phyloP scores from a whole-genome alignment of 805 yeast genomes.

The Pichia rugopelliculosa region DNA sequence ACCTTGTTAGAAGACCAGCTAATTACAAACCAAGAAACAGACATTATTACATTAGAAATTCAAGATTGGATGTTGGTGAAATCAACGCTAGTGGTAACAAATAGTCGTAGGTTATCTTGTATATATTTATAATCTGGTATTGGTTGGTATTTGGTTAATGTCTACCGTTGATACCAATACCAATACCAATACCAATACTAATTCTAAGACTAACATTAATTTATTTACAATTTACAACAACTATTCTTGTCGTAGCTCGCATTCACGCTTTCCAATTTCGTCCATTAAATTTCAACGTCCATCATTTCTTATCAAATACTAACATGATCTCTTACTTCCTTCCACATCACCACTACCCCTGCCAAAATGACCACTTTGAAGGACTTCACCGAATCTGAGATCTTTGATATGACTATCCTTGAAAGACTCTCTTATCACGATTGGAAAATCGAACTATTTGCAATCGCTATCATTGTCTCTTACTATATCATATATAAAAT shows the following conservation, averaged over 20 bases:
- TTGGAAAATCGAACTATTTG: constrained; percentile 69
- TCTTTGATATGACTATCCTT: constrained; percentile 48
- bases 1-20: constrained; percentile 65
- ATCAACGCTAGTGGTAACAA: constrained; percentile 35
- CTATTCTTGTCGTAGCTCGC: not conserved
- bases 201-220: too few relatives aligned
- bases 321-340: not conserved
- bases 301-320: not conserved
- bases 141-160: too few relatives aligned
- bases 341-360: not conserved
- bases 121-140: not conserved
- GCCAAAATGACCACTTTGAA: not conserved
- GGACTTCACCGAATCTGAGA: constrained; percentile 35
- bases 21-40: constrained; percentile 73
- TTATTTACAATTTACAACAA: not conserved
- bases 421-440: constrained; percentile 56
- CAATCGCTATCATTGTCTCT: constrained; percentile 42
- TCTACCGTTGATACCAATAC: not conserved
- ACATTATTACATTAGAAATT: constrained; percentile 83
- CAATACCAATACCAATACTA: too few relatives aligned
- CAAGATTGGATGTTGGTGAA: constrained; percentile 70
- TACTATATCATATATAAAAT: constrained; percentile 44
- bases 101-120: not conserved
- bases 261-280: not conserved
- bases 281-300: not conserved